Evolutionary conservation across 1,284 basidiomycete genomes (phyloP).

Genomic region (Neonothopanus nambi): DNA sequence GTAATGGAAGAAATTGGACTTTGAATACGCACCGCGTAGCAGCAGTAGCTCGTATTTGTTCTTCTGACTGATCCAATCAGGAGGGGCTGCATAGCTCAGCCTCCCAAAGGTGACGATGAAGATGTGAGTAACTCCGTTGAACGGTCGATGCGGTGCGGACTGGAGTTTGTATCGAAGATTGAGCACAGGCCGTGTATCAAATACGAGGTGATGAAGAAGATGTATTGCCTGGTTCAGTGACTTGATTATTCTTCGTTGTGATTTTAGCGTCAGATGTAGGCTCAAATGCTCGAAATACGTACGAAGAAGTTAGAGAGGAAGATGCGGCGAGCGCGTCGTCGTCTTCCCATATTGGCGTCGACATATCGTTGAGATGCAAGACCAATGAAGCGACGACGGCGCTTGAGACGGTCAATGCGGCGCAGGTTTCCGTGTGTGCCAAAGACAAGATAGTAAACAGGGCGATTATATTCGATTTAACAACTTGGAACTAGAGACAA

Average conservation of each 20-base stretch:
- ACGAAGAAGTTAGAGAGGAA: slow-evolving; percentile 41
- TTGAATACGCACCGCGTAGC: slow-evolving; percentile 48
- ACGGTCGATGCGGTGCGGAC: slow-evolving; percentile 48
- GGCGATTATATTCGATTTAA: slow-evolving; percentile 51
- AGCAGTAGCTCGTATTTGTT: slow-evolving; percentile 47
- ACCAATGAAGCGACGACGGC: slow-evolving; percentile 64
- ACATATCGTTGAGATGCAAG: slow-evolving; percentile 50
- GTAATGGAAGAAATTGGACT: not conserved
- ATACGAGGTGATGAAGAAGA: slow-evolving; percentile 62
- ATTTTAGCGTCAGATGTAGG: not conserved
- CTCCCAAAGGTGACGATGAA: slow-evolving; percentile 77
- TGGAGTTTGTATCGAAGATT: slow-evolving; percentile 59
- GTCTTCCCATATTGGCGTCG: slow-evolving; percentile 66
- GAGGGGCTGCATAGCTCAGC: slow-evolving; percentile 69
- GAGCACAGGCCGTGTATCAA: slow-evolving; percentile 38
- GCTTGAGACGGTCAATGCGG: slow-evolving; percentile 50
- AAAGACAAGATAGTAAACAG: slow-evolving; percentile 59
- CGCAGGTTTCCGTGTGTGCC: slow-evolving; percentile 49
- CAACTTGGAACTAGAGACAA: slow-evolving; percentile 34
- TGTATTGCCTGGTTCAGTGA: slow-evolving; percentile 52
- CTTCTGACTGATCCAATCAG: slow-evolving; percentile 54
- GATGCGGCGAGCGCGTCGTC: slow-evolving; percentile 45
- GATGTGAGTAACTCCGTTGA: slow-evolving; percentile 72
- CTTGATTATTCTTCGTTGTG: slow-evolving; percentile 47
- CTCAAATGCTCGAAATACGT: slow-evolving; percentile 15